Conservation (phyloP, 2,329 filamentous ascomycete genomes). For the Lecanosticta acicola region DNA sequence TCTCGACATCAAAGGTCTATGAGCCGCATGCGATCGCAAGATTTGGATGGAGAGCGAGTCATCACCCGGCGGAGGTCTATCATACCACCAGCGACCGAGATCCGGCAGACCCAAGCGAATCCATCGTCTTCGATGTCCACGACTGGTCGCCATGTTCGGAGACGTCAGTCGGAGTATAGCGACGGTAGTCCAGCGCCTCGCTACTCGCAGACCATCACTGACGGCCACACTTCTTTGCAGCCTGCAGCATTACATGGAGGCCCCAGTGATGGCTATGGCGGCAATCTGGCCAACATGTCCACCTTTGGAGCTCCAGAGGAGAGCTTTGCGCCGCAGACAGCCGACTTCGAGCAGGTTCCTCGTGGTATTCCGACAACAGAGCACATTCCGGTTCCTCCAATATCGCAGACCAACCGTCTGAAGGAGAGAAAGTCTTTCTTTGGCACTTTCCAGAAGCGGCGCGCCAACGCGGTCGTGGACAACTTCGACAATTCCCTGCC, state of each 20-base stretch:
- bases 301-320: constrained; percentile 5
- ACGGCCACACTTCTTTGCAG: constrained; percentile 15
- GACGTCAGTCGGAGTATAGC: constrained; percentile 17
- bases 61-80: constrained; percentile 21
- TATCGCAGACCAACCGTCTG: constrained; percentile 37
- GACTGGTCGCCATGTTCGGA: constrained; percentile 9
- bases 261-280: constrained; percentile 11
- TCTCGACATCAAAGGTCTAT: constrained; percentile 3
- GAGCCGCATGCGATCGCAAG: constrained; percentile 1
- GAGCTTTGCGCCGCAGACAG: too few species aligned
- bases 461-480: constrained; percentile 5
- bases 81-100: constrained; percentile 13
- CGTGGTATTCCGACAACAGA: too few species aligned
- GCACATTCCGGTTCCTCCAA: too few species aligned
- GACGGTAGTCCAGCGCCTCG: constrained; percentile 26
- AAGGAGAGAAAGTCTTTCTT: constrained; percentile 41
- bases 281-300: constrained; percentile 8
- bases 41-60: constrained; percentile 15
- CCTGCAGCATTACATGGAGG: constrained; percentile 6
- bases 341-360: too few species aligned
- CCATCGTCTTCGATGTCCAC: constrained; percentile 4
- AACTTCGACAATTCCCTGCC: constrained; percentile 26
- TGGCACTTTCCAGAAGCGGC: constrained; percentile 41
- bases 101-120: constrained; percentile 1
- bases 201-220: constrained; percentile 8